Conservation (phyloP, 2,329 filamentous ascomycete genomes). For the Exophiala oligosperma region DNA sequence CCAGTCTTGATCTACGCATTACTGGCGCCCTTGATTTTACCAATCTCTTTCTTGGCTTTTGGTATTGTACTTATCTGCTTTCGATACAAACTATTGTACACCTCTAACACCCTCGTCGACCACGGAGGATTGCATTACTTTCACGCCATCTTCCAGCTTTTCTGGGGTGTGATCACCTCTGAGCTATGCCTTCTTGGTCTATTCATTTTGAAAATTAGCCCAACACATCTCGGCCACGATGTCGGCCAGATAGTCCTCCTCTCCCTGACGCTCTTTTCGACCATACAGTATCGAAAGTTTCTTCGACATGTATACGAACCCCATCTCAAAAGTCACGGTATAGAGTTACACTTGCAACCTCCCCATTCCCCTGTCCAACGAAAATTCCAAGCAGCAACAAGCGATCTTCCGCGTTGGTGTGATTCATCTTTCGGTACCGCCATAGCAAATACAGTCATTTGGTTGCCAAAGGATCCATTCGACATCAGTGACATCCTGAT, state of each 20-base stretch:
- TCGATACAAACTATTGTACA: slow-evolving; percentile 5
- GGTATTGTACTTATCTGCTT: slow-evolving; percentile 4
- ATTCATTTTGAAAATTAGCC: slow-evolving; percentile 7
- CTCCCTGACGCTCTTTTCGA: slow-evolving; percentile 1
- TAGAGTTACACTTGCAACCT: no score
- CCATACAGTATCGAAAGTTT: neutral
- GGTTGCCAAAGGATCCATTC: neutral
- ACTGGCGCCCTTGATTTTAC: slow-evolving; percentile 5
- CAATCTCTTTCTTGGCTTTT: slow-evolving; percentile 2
- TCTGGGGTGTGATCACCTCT: slow-evolving; percentile 1
- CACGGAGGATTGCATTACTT: slow-evolving; percentile 4
- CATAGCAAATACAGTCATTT: neutral
- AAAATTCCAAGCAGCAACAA: neutral
- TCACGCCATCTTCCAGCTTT: neutral
- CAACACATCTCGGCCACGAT: neutral
- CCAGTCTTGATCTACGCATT: slow-evolving; percentile 6
- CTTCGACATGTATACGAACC: no score
- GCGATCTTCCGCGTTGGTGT: no score
- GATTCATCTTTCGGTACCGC: no score
- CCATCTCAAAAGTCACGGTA: no score
- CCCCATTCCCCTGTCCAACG: neutral
- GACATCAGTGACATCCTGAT: no score
- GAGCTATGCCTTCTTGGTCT: slow-evolving; percentile 5
- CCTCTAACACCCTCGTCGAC: neutral
- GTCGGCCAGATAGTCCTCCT: slow-evolving; percentile 1